phyloP scores from a whole-genome alignment of 495 filamentous ascomycete genomes.

The Podospora pseudopauciseta region DNA sequence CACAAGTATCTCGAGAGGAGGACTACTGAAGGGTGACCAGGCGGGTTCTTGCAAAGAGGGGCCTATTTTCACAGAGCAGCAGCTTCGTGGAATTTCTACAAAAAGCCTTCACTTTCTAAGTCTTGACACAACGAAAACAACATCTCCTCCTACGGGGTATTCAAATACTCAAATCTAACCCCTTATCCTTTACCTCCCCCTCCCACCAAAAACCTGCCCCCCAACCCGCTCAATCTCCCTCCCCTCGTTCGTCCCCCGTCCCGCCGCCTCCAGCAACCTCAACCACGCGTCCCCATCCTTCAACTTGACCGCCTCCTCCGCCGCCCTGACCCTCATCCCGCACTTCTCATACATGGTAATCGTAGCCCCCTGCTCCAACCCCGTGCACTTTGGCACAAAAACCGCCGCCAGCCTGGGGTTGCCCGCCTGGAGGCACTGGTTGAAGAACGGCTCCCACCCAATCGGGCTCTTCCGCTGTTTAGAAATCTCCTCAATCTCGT shows the following conservation, averaged over 20 bases:
- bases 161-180: neutral
- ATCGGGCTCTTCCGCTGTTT: constrained; percentile 78
- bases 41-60: too few species aligned
- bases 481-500: constrained; percentile 80
- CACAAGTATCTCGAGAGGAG: too few species aligned
- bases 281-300: constrained; percentile 66
- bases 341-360: constrained; percentile 97
- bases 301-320: constrained; percentile 80
- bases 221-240: constrained; percentile 48
- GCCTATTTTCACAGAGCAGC: too few species aligned
- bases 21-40: too few species aligned
- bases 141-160: neutral
- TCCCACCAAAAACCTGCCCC: constrained; percentile 39
- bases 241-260: constrained; percentile 40
- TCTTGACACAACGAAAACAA: too few species aligned
- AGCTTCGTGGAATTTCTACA: too few species aligned
- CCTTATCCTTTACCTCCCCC: neutral
- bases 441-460: constrained; percentile 97
- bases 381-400: constrained; percentile 83
- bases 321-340: constrained; percentile 83
- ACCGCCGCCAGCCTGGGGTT: constrained; percentile 79
- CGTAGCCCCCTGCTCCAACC: constrained; percentile 55
- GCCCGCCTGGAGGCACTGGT: constrained; percentile 80
- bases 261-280: constrained; percentile 46
- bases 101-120: too few species aligned